Conservation (phyloP, 2,329 filamentous ascomycete species). For the Venturia oleaginea region DNA sequence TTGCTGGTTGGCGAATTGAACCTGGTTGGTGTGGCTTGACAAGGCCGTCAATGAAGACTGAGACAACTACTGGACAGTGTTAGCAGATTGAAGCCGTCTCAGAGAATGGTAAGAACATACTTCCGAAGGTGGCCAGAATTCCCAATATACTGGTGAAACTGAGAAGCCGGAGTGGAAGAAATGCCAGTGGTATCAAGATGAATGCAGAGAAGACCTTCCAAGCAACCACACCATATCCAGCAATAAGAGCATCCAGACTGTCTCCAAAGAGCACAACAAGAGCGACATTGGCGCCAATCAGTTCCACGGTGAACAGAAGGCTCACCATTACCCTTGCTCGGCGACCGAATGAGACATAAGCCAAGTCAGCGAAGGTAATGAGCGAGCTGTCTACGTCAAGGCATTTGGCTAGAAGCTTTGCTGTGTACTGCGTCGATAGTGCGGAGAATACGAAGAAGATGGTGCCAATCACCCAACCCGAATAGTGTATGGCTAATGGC, state of each 20-base stretch:
- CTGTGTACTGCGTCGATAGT: slow-evolving; percentile 73
- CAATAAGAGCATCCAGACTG: slow-evolving; percentile 70
- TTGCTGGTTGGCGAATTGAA: slow-evolving; percentile 71
- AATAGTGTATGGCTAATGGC: slow-evolving; percentile 77
- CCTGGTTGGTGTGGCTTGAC: slow-evolving; percentile 71
- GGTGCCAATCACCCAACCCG: slow-evolving; percentile 80
- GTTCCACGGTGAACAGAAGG: slow-evolving; percentile 77
- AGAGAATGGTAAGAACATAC: slow-evolving; percentile 45
- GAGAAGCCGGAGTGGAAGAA: slow-evolving; percentile 71
- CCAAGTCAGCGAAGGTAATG: slow-evolving; percentile 90
- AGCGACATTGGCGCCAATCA: slow-evolving; percentile 81
- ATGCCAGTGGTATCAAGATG: slow-evolving; percentile 72
- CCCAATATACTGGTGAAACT: slow-evolving; percentile 88
- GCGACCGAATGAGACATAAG: slow-evolving; percentile 80
- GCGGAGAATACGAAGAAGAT: slow-evolving; percentile 65
- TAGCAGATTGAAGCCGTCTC: not conserved
- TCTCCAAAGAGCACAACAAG: slow-evolving; percentile 93
- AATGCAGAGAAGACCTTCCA: slow-evolving; percentile 84
- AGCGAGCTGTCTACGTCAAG: slow-evolving; percentile 76
- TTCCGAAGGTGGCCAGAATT: slow-evolving; percentile 82
- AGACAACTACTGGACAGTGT: slow-evolving; percentile 57
- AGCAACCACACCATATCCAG: slow-evolving; percentile 54
- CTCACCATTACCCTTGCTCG: slow-evolving; percentile 74
- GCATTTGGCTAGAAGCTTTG: slow-evolving; percentile 74
- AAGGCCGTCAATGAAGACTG: slow-evolving; percentile 78